phyloP scores from a whole-genome alignment of 371 early-diverging fungal species.

The Saksenaea vasiformis region DNA sequence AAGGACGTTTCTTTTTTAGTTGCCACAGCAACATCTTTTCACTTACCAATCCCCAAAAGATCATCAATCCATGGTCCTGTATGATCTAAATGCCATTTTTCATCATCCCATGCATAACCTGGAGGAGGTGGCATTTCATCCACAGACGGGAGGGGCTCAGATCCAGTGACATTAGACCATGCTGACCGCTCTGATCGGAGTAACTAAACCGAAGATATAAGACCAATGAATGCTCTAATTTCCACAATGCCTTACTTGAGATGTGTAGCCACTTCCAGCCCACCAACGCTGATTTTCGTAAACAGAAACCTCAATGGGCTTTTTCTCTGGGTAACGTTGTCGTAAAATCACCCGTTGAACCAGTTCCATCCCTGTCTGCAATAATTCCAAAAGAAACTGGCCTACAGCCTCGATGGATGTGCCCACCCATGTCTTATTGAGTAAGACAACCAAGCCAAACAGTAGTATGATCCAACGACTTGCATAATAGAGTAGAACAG shows the following conservation, averaged over 20 bases:
- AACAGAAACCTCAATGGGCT: conserved; percentile 16
- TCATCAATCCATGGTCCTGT: conserved; percentile 36
- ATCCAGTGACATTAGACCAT: conserved; percentile 34
- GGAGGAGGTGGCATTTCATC: conserved; percentile 20
- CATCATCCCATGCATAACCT: conserved; percentile 21
- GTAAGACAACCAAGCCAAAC: conserved; percentile 15
- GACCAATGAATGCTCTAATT: neutral
- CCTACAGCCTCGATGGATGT: conserved; percentile 9
- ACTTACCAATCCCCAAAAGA: conserved; percentile 30
- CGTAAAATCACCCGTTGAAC: neutral
- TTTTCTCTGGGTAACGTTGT: conserved; percentile 4
- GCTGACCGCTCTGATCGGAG: conserved; percentile 25
- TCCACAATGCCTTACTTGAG: conserved; percentile 15
- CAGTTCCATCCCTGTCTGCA: conserved; percentile 9
- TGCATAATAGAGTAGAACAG: conserved; percentile 5
- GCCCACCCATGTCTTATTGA: conserved; percentile 25
- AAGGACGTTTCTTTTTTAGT: neutral
- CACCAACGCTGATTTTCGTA: conserved; percentile 37
- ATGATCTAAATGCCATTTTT: conserved; percentile 24
- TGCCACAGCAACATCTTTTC: neutral
- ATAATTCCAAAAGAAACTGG: neutral
- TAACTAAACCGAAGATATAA: conserved; percentile 11
- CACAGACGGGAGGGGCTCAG: conserved; percentile 21
- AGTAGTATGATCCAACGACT: conserved; percentile 19
- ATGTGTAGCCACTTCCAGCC: conserved; percentile 18